A percentile compares a stretch with the other conserved stretches of the same genome.
These are phyloP conservation scores for Podospora fimiseda DNA, from an alignment of 495 filamentous ascomycete genomes.

Conservation along the genomic window DNA sequence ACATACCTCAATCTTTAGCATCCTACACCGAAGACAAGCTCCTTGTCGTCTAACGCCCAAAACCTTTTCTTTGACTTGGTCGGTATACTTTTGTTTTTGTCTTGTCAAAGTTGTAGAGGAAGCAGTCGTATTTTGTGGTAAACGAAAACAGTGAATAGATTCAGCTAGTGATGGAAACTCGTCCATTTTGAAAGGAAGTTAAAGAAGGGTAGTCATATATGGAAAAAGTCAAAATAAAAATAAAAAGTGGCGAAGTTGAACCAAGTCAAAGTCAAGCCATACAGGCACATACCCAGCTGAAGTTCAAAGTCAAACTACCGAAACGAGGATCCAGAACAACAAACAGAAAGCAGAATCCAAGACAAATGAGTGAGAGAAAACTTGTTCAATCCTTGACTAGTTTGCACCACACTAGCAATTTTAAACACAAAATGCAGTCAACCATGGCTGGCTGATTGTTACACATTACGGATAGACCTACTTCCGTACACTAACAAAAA, in stretches of 20 bases:
- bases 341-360: too few relatives aligned
- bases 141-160: constrained; percentile 18
- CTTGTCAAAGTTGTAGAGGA: background rate
- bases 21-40: constrained; percentile 67
- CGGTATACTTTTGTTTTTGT: constrained; percentile 51
- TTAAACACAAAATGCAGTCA: background rate
- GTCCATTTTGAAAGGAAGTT: background rate
- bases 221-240: background rate
- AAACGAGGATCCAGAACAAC: too few relatives aligned
- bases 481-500: background rate
- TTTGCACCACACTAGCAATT: background rate
- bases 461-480: background rate
- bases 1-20: constrained; percentile 52
- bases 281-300: background rate
- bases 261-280: background rate
- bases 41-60: constrained; percentile 60
- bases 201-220: background rate
- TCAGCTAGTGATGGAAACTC: constrained; percentile 12
- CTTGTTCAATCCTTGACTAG: constrained; percentile 4
- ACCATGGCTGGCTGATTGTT: constrained; percentile 4
- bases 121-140: background rate
- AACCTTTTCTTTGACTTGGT: constrained; percentile 55
- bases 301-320: too few relatives aligned
- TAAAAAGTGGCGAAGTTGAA: background rate
- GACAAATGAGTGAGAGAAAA: too few relatives aligned